These are phyloP conservation scores for Coniophora puteana DNA, from an alignment of 1,284 basidiomycete genomes.

Conservation along the genomic window DNA sequence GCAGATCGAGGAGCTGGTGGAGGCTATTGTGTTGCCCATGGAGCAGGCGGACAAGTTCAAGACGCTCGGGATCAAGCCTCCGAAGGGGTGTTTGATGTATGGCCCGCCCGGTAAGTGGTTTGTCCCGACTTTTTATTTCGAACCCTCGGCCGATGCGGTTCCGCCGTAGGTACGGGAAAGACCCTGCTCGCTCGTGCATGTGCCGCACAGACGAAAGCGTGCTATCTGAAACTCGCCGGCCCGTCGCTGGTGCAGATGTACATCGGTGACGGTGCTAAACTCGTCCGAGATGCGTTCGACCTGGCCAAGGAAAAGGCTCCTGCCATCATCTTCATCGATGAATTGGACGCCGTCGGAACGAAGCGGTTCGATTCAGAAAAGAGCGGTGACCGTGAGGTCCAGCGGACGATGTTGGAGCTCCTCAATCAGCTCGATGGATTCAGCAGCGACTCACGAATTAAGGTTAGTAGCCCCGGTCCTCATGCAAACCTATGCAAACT, in stretches of 20 bases:
- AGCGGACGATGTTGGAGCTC: slow-evolving; percentile 98
- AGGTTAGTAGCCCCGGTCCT: slow-evolving; percentile 70
- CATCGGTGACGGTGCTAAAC: slow-evolving; percentile 96
- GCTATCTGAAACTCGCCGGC: slow-evolving; percentile 96
- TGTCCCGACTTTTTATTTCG: slow-evolving; percentile 1
- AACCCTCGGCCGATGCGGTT: slow-evolving; percentile 7
- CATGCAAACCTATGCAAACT: too few relatives aligned
- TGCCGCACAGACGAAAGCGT: slow-evolving; percentile 96
- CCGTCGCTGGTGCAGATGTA: slow-evolving; percentile 99
- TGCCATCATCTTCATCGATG: slow-evolving; percentile 99
- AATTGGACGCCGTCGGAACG: slow-evolving; percentile 95
- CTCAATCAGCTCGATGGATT: slow-evolving; percentile 99
- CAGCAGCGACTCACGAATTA: slow-evolving; percentile 94
- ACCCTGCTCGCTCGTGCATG: slow-evolving; percentile 97
- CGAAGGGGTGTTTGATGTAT: slow-evolving; percentile 96
- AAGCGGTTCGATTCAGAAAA: slow-evolving; percentile 98
- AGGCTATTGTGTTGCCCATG: slow-evolving; percentile 90
- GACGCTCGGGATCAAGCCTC: slow-evolving; percentile 94
- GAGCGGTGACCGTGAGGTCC: slow-evolving; percentile 98
- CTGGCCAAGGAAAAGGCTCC: slow-evolving; percentile 97
- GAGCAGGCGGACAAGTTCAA: slow-evolving; percentile 97
- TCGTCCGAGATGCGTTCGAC: slow-evolving; percentile 97
- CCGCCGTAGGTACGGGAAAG: slow-evolving; percentile 78
- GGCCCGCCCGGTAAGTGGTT: slow-evolving; percentile 78
- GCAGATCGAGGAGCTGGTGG: slow-evolving; percentile 97